phyloP scores from a whole-genome alignment of 352 stramenopile genomes.

The Globisporangium uncinulatum region DNA sequence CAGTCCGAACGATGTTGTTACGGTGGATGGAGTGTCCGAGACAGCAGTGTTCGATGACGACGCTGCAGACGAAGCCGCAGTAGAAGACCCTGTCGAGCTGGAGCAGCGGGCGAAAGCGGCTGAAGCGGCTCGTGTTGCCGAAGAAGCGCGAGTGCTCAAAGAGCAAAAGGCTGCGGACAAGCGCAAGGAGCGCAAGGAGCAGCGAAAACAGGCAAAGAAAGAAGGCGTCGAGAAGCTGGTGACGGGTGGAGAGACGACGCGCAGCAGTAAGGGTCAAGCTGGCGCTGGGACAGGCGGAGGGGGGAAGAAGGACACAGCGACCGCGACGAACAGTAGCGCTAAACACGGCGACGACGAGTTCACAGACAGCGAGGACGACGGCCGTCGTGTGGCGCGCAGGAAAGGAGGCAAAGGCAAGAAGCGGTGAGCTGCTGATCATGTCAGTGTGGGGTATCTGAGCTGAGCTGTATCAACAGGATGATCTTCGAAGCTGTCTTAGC shows the following conservation, averaged over 20 bases:
- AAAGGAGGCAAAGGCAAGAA: conserved; percentile 16
- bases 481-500: conserved; percentile 9
- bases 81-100: conserved; percentile 5
- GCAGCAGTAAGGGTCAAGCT: too few relatives aligned
- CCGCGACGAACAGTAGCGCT: neutral
- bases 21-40: neutral
- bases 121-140: conserved; percentile 33
- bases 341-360: conserved; percentile 3
- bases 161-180: conserved; percentile 77
- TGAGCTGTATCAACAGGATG: conserved; percentile 3
- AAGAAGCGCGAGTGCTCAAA: conserved; percentile 56
- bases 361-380: conserved; percentile 12
- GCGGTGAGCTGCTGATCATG: conserved; percentile 3
- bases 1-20: conserved; percentile 1
- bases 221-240: conserved; percentile 72
- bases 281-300: conserved; percentile 6
- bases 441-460: neutral
- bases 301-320: conserved; percentile 18
- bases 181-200: conserved; percentile 71
- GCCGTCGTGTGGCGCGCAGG: conserved; percentile 7
- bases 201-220: conserved; percentile 79
- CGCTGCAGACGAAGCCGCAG: neutral
- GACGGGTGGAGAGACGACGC: conserved; percentile 30
- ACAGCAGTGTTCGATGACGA: neutral
- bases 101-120: conserved; percentile 30